These are phyloP conservation scores for Wallacemonas sp. DNA, from an alignment of 208 protist genomes.

Conservation along the genomic window DNA sequence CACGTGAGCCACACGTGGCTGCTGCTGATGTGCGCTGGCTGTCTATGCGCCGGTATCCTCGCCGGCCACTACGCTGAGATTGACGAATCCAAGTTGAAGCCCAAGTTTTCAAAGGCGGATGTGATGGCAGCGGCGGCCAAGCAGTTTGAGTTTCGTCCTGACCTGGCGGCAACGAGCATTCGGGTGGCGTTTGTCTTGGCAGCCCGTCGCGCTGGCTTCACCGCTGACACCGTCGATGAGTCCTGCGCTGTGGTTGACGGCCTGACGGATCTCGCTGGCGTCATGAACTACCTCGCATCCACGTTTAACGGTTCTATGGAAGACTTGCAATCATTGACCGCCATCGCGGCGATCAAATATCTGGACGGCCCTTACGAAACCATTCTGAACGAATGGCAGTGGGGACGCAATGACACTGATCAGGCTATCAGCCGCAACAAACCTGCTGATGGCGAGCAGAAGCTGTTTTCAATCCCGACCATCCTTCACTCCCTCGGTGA, in stretches of 20 bases:
- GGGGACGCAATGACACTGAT: slow-evolving; percentile 85
- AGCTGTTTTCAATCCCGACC: slow-evolving; percentile 39
- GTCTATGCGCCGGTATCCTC: slow-evolving; percentile 61
- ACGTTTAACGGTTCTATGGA: slow-evolving; percentile 55
- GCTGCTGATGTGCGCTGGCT: slow-evolving; percentile 75
- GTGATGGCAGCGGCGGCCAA: slow-evolving; percentile 55
- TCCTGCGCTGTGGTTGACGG: slow-evolving; percentile 73
- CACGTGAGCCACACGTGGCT: slow-evolving; percentile 86
- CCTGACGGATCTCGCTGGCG: slow-evolving; percentile 67
- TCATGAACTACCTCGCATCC: slow-evolving; percentile 59
- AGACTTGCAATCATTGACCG: slow-evolving; percentile 63
- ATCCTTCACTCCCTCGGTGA: slow-evolving; percentile 61
- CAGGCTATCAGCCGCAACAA: slow-evolving; percentile 43
- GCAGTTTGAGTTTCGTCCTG: slow-evolving; percentile 79
- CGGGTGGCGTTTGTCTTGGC: slow-evolving; percentile 80
- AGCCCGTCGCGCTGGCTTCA: slow-evolving; percentile 69
- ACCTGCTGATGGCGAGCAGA: slow-evolving; percentile 19
- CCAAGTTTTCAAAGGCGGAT: slow-evolving; percentile 50
- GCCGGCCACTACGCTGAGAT: slow-evolving; percentile 71
- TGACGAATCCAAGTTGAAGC: slow-evolving; percentile 72
- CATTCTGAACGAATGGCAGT: slow-evolving; percentile 57
- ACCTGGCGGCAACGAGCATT: slow-evolving; percentile 73
- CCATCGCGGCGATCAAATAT: slow-evolving; percentile 72
- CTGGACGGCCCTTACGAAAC: slow-evolving; percentile 56
- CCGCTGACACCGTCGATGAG: slow-evolving; percentile 61